Base-by-base conservation (phyloP, 2,329 filamentous ascomycete species). In the Penicillium sumatraense region DNA sequence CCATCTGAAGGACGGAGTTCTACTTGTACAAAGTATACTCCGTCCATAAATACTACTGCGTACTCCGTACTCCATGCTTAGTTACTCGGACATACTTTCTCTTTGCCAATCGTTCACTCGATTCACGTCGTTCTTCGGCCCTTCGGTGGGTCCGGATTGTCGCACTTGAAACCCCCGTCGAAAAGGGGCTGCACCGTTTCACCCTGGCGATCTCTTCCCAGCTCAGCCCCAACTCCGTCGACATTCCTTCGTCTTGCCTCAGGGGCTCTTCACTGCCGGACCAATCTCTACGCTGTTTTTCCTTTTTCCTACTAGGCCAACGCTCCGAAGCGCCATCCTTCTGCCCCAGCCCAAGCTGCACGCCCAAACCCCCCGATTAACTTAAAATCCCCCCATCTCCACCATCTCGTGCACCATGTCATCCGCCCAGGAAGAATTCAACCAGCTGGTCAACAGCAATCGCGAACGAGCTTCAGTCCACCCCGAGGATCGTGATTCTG, bases 401-500 rank as follows among this genome's bases (percentile, higher is more conserved):
- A 57, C 61, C 27, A 50, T 51, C 56, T 36, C 47, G 62, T 65
- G 67, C 71, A 74, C 56, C 40, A 78, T 78, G 75, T 74, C 75
- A 55, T 57, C 68, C 33, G 77, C 77, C 49, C 76, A 78, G 65
- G 78, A 79, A 67, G 78, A 80, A 71, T 77, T 78, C 63, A 73
- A 79, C 51, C 72, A 70, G 47, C 70, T 78, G 56, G 68, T 79
- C 41, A 68, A 70, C 54, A 69, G 64, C 57, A 72, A 72, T 45
- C 72, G 70, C 49, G 71, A 73, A 49, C 68, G 64, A 42, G 60
- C 57, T 53, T 66, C 69, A 49, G 65, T 68, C 31, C 78, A 80
- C 60, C 77, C 78, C 11, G 78, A 79, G 67, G 77, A 80, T 44
- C 13, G 13, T 23, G 64, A 70, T 54, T 56, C 53, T 59, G 40